phyloP scores from a whole-genome alignment of 495 filamentous ascomycete genomes.

The Annulohypoxylon maeteangense region DNA sequence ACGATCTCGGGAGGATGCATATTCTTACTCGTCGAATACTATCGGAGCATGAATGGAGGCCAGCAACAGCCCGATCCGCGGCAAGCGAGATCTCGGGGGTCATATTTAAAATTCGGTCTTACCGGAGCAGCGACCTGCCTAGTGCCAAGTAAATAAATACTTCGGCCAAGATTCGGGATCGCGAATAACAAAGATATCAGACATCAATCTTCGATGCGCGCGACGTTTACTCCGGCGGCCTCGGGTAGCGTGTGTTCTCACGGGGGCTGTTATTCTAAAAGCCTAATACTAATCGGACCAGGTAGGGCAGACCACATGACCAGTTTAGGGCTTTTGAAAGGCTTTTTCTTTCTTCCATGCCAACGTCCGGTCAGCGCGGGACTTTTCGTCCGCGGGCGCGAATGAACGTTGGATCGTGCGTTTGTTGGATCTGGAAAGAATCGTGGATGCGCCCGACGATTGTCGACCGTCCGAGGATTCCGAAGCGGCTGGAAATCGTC shows the following conservation, averaged over 20 bases:
- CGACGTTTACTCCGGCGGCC: background rate
- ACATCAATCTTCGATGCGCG: background rate
- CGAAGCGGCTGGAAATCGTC: background rate
- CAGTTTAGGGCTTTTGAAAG: conserved; percentile 1
- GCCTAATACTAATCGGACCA: background rate
- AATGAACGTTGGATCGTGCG: background rate
- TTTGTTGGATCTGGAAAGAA: background rate
- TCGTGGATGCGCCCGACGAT: background rate
- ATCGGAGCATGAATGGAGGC: background rate
- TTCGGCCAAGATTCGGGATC: background rate
- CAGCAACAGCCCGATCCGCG: background rate
- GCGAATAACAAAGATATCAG: background rate
- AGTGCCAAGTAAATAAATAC: background rate
- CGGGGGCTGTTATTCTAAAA: background rate
- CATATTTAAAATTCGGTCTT: conserved; percentile 4
- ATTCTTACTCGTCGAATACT: background rate
- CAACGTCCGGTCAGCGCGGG: background rate
- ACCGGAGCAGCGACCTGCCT: background rate
- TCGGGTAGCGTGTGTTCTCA: background rate
- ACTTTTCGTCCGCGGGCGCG: background rate
- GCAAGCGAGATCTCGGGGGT: background rate
- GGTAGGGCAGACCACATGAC: background rate
- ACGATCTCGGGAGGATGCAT: background rate
- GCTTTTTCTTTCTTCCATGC: background rate
- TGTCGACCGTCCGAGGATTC: conserved; percentile 3